Conservation (phyloP, 176 grass and related monocot genomes). For the Oryza glumipatula region DNA sequence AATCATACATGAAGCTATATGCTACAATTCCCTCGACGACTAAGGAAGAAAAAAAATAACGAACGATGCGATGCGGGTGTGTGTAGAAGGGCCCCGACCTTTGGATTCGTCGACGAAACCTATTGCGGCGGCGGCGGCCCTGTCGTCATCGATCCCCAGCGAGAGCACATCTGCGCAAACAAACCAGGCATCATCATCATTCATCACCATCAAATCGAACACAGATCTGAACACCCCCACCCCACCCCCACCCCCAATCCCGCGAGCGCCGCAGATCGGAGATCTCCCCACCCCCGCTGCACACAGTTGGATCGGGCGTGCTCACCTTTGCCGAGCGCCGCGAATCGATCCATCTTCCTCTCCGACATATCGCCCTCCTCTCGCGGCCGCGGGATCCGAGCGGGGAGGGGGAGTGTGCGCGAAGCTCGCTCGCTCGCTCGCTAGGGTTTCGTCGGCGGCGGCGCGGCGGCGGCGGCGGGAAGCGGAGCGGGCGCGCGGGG, state of each 20-base stretch:
- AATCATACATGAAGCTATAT: not conserved
- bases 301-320: conserved; percentile 14
- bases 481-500: not conserved
- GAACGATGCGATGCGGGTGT: not conserved
- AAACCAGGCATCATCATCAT: conserved; percentile 39
- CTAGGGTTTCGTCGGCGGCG: conserved; percentile 65
- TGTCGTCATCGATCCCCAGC: conserved; percentile 84
- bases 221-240: conserved; percentile 36
- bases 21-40: not conserved
- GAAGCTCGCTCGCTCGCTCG: conserved; percentile 1
- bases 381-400: conserved; percentile 40
- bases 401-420: not conserved
- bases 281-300: not conserved
- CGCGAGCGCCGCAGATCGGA: conserved; percentile 44
- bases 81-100: conserved; percentile 45
- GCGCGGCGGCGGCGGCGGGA: not conserved
- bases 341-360: conserved; percentile 77
- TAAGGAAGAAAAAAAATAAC: not conserved
- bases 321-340: conserved; percentile 76
- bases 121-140: conserved; percentile 56
- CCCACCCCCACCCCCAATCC: not conserved
- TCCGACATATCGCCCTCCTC: conserved; percentile 59
- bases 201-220: conserved; percentile 41
- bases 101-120: conserved; percentile 87
- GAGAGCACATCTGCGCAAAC: conserved; percentile 63